Conservation (phyloP, 345 rosid species). For the Aquilaria sinensis region DNA sequence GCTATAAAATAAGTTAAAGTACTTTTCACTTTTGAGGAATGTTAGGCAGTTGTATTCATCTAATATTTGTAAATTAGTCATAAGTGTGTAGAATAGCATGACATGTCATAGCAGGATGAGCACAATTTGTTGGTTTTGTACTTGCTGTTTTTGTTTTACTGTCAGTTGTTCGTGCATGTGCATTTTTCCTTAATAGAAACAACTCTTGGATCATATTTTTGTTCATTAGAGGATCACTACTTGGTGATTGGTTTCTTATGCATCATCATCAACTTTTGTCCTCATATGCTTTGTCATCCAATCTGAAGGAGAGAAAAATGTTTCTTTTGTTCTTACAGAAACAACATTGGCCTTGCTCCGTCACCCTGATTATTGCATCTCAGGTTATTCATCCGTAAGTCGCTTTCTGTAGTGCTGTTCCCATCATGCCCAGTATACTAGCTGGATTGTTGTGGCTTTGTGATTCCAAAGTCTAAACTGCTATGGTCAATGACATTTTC, state of each 20-base stretch:
- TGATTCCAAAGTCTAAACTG: background rate
- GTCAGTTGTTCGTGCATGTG: background rate
- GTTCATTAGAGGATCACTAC: too few species aligned
- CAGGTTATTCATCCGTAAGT: conserved; percentile 90
- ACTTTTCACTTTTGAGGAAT: too few species aligned
- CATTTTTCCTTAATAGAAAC: too few species aligned
- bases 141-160: too few species aligned
- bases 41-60: too few species aligned
- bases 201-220: too few species aligned
- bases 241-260: too few species aligned
- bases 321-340: conserved; percentile 45
- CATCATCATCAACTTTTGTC: too few species aligned
- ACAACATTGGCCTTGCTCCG: conserved; percentile 84
- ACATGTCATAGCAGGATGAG: background rate
- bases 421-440: background rate
- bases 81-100: background rate
- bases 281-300: too few species aligned
- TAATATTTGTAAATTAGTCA: too few species aligned
- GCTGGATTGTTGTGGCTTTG: background rate
- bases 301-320: background rate
- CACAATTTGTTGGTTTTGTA: background rate
- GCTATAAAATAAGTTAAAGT: too few species aligned
- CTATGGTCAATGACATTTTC: too few species aligned
- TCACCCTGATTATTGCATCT: conserved; percentile 94
- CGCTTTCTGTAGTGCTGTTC: background rate